Evolutionary conservation across 2,329 filamentous ascomycete species (phyloP), one percentile per base, ranked within the genome.

Genomic region (Phialophora expanda): DNA sequence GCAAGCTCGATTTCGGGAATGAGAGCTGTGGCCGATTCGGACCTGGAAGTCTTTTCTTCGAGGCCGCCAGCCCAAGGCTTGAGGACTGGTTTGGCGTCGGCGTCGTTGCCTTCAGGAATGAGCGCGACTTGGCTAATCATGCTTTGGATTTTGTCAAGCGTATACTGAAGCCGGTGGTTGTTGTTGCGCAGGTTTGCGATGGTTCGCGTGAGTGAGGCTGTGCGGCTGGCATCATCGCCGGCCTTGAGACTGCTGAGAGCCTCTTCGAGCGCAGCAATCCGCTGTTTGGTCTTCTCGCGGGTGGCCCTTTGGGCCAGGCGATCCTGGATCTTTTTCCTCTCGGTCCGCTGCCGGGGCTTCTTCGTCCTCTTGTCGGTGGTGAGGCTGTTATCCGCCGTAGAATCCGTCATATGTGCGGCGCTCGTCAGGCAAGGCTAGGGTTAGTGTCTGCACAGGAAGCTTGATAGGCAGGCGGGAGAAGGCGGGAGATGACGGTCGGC

Each of bases 241-340:
- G 66, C 58, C 50, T 69, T 56, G n/a, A 69, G 56, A 50, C 63
- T 66, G 28, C 55, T 62, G 11, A 69, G 56, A 14, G 54, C 53
- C 44, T 66, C 59, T 53, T 69, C 66, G 24, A 69, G 59, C 24
- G 54, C 54, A 20, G 66, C 66, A 32, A 72, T 66, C 17, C 64
- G 66, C 32, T 70, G 64, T 57, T 72, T 69, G 56, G 70, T 71
- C 28, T 68, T 67, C 54, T 71, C 68, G 4, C 70, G 69, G 20
- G 65, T 71, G 32, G 70, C 70, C 28, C 70, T 44, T 46, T 72
- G 70, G 8, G 70, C 70, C n/a, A 72, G 51, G 5, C 70, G 64
- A 24, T 69, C 66, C 24, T 66, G 66, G 41, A 66, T 65, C 22
- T 56, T 58, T 28, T 69, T 69, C 64, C 60, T 66, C 51, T 69